phyloP scores from a whole-genome alignment of 2,329 filamentous ascomycete genomes.

The Plenodomus biglobosus region DNA sequence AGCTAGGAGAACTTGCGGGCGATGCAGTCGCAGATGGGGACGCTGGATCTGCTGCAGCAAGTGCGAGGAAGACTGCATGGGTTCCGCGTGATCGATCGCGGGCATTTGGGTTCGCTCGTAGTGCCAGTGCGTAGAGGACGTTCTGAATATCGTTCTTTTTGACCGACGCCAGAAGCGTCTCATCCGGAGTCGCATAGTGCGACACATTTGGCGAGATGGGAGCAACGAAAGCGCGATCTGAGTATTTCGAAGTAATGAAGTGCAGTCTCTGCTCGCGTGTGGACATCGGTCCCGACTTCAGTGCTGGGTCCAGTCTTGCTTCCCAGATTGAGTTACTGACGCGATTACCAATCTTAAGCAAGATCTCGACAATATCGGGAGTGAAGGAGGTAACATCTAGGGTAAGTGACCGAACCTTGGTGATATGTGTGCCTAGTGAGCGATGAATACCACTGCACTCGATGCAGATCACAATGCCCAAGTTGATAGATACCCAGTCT shows the following conservation, averaged over 20 bases:
- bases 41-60: slow-evolving; percentile 90
- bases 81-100: slow-evolving; percentile 82
- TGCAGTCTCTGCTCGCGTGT: slow-evolving; percentile 87
- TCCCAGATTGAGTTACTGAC: slow-evolving; percentile 98
- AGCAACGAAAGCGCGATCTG: slow-evolving; percentile 78
- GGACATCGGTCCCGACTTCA: slow-evolving; percentile 75
- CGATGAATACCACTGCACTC: slow-evolving; percentile 98
- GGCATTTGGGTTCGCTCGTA: slow-evolving; percentile 80
- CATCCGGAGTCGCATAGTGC: slow-evolving; percentile 76
- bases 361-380: slow-evolving; percentile 90
- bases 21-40: slow-evolving; percentile 60
- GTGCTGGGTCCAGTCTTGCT: slow-evolving; percentile 70
- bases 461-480: slow-evolving; percentile 94
- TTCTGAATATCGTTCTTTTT: slow-evolving; percentile 96
- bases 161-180: slow-evolving; percentile 86
- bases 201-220: slow-evolving; percentile 74
- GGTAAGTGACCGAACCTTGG: slow-evolving; percentile 92
- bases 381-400: slow-evolving; percentile 96
- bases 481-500: slow-evolving; percentile 98
- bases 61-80: slow-evolving; percentile 84
- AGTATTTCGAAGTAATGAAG: slow-evolving; percentile 95
- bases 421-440: slow-evolving; percentile 94
- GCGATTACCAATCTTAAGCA: slow-evolving; percentile 88
- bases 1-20: slow-evolving; percentile 49
- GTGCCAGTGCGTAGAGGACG: slow-evolving; percentile 84